Base-by-base conservation (phyloP, 441 rosid species). In the Corymbia citriodora region DNA sequence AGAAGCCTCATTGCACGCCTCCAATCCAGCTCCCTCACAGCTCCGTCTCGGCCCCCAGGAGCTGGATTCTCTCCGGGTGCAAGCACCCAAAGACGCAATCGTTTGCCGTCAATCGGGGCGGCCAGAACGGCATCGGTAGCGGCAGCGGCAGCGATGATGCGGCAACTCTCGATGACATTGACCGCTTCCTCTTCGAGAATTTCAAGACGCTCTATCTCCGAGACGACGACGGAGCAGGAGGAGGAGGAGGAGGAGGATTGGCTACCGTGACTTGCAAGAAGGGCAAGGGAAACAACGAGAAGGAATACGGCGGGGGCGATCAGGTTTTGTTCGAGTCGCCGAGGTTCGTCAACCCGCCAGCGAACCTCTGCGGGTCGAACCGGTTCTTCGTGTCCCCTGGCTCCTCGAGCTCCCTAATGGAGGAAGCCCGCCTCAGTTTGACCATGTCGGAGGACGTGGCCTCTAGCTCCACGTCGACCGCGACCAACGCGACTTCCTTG, bases 161-260 rank as follows among this genome's bases (percentile, higher is more conserved):
- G 3, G 97, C 98, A 9, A 97, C 98, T 11, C 96, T 98, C 72
- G 93, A 95, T 2, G 99, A 98, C 68, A 90, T 97, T 10, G 99
- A 98, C 89, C 96, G 94, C 31, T 98, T 97, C 93, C 95, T 97
- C 50, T 93, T 92, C 21, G 98, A 98, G 92, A 98, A 98, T 92
- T 98, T 98, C 92, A 95, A 90, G 88, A 96, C 99, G 36, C 96
- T 98, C 54, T 96, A 95, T 89, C 88, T 96, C 72, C 87, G 89
- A 7, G 96, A 95, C 27, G 94, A 92, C 1, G 92, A 91, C 1
- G 94, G 90, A 23, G 89, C 29, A 6, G 33, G 89, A 3, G n/a
- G 91, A 29, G 90, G 36, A 40, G 40, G 40, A 40, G 40, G 45
- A 40, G 45, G 18, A 7, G 40, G 89, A 8, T n/a, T 57, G 72